Conservation (phyloP, 495 filamentous ascomycete genomes). For the Daldinia vernicosa region DNA sequence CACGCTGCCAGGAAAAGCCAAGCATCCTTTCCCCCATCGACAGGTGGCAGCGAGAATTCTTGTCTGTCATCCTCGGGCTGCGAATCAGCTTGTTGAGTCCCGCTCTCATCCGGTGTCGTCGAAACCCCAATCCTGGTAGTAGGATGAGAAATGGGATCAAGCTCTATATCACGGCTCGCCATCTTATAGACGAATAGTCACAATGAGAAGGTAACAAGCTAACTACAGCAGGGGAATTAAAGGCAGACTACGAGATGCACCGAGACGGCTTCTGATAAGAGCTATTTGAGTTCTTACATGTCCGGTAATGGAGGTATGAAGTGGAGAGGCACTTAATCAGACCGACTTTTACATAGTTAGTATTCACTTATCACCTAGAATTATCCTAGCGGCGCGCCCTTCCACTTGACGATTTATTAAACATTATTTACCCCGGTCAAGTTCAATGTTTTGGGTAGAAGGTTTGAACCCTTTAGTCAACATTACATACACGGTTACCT, state of each 20-base stretch:
- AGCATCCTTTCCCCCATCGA: conserved; percentile 64
- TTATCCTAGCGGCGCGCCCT: conserved; percentile 14
- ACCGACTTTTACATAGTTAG: conserved; percentile 26
- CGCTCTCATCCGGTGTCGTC: conserved; percentile 1
- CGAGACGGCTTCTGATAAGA: neutral
- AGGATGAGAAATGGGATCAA: conserved; percentile 20
- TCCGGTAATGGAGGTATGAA: conserved; percentile 28
- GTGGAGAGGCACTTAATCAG: conserved; percentile 23
- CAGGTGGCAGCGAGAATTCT: conserved; percentile 58
- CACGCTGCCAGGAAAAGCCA: conserved; percentile 66
- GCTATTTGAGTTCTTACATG: conserved; percentile 9
- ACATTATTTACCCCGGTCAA: neutral
- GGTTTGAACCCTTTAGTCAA: neutral
- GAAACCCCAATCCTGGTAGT: conserved; percentile 2
- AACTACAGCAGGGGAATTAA: neutral
- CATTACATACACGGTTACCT: neutral
- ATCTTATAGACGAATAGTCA: conserved; percentile 12
- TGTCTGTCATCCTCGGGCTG: conserved; percentile 27
- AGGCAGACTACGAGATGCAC: neutral
- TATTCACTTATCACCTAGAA: conserved; percentile 13
- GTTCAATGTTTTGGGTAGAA: conserved; percentile 17
- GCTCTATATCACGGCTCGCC: conserved; percentile 33
- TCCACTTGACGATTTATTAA: neutral
- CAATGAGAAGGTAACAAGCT: neutral
- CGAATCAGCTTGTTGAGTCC: neutral